Conservation (phyloP, 129 eudicot genomes). For the Scalesia atractyloides region DNA sequence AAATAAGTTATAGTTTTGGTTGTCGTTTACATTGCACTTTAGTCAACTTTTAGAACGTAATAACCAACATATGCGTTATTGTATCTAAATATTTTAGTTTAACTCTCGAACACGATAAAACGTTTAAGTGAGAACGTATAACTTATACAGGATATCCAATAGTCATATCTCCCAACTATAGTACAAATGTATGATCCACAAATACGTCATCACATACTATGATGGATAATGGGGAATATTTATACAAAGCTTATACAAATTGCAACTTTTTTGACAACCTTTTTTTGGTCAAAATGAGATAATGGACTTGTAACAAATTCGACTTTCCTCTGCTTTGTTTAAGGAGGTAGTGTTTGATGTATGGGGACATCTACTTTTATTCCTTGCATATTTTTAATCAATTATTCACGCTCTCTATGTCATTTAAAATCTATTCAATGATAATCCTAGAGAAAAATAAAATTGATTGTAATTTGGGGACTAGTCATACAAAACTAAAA, state of each 20-base stretch:
- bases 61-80: too few relatives aligned
- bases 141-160: too few relatives aligned
- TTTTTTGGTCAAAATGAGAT: conserved; percentile 19
- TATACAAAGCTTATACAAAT: conserved; percentile 9
- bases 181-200: too few relatives aligned
- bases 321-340: conserved; percentile 29
- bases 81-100: too few relatives aligned
- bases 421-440: not conserved
- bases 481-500: too few relatives aligned
- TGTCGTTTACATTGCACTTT: too few relatives aligned
- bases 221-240: conserved; percentile 15
- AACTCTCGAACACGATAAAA: too few relatives aligned
- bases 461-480: not conserved
- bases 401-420: not conserved
- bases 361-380: conserved; percentile 27
- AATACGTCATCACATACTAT: not conserved
- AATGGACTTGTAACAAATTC: conserved; percentile 32
- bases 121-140: too few relatives aligned
- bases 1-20: too few relatives aligned
- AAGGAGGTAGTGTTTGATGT: conserved; percentile 27
- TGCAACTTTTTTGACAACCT: not conserved
- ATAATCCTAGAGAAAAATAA: not conserved
- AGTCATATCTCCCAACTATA: too few relatives aligned
- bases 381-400: not conserved
- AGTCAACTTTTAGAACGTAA: too few relatives aligned